Conservation (phyloP, 164 flowering plant genomes). For the Houttuynia cordata region DNA sequence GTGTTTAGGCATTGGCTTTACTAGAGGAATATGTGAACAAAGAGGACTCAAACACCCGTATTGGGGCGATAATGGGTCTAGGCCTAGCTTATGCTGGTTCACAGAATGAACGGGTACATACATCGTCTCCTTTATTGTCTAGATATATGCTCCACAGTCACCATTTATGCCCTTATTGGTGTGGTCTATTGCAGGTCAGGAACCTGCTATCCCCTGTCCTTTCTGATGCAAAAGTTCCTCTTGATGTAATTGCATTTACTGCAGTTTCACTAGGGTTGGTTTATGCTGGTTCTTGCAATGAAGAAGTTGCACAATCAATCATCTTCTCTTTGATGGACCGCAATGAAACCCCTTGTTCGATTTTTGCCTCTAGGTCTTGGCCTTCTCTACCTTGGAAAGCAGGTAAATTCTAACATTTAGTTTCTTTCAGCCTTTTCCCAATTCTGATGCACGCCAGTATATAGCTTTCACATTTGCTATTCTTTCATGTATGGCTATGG, state of each 20-base stretch:
- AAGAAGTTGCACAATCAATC: slow-evolving; percentile 90
- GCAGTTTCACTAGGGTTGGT: slow-evolving; percentile 88
- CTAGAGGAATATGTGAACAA: slow-evolving; percentile 54
- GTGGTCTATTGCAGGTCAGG: slow-evolving; percentile 36
- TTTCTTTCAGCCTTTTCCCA: too few relatives aligned
- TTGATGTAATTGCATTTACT: slow-evolving; percentile 87
- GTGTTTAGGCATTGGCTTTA: slow-evolving; percentile 78
- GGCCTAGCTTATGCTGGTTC: slow-evolving; percentile 94
- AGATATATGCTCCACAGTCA: not conserved
- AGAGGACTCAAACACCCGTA: slow-evolving; percentile 77
- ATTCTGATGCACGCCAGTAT: not conserved
- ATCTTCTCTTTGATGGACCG: slow-evolving; percentile 88
- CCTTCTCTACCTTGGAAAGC: slow-evolving; percentile 92
- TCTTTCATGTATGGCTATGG: too few relatives aligned
- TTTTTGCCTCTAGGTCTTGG: slow-evolving; percentile 89
- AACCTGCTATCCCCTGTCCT: slow-evolving; percentile 49
- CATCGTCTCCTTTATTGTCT: not conserved
- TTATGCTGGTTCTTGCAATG: slow-evolving; percentile 91
- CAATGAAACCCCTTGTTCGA: slow-evolving; percentile 76
- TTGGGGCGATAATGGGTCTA: slow-evolving; percentile 94
- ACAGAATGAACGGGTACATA: slow-evolving; percentile 64
- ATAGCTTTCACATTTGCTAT: not conserved
- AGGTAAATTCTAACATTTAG: slow-evolving; percentile 31
- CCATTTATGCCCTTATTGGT: slow-evolving; percentile 6
- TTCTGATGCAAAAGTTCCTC: slow-evolving; percentile 62